phyloP scores from a whole-genome alignment of 371 early-diverging fungal species.

The Apophysomyces variabilis region DNA sequence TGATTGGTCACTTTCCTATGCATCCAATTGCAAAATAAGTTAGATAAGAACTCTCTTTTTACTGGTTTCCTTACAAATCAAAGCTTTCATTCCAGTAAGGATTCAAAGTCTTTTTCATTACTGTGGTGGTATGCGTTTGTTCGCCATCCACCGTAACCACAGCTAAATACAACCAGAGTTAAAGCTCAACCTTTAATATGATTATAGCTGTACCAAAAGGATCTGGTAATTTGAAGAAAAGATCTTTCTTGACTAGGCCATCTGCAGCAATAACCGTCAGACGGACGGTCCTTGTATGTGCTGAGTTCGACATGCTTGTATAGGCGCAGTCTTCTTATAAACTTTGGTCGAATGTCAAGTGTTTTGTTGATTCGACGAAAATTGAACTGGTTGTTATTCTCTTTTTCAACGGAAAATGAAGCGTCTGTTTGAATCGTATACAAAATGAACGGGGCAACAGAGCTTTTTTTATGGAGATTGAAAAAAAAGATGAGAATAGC shows the following conservation, averaged over 20 bases:
- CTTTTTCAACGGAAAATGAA: too few relatives aligned
- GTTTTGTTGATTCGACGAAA: too few relatives aligned
- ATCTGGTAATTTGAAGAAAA: slow-evolving; percentile 67
- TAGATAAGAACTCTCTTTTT: background rate
- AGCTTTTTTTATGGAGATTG: too few relatives aligned
- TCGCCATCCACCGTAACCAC: slow-evolving; percentile 89
- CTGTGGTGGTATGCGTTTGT: slow-evolving; percentile 81
- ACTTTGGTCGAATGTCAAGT: too few relatives aligned
- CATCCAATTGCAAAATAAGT: background rate
- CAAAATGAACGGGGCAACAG: too few relatives aligned
- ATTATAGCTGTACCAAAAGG: slow-evolving; percentile 66
- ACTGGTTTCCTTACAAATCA: slow-evolving; percentile 54
- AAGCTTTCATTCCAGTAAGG: slow-evolving; percentile 86
- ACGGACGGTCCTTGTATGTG: slow-evolving; percentile 44
- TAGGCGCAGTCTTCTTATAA: background rate
- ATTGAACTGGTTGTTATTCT: too few relatives aligned
- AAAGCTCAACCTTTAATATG: slow-evolving; percentile 4
- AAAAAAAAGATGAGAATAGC: too few relatives aligned
- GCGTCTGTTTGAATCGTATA: too few relatives aligned
- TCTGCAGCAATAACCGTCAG: slow-evolving; percentile 88
- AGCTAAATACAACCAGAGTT: slow-evolving; percentile 42
- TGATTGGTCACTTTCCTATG: slow-evolving; percentile 70
- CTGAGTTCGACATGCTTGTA: slow-evolving; percentile 34
- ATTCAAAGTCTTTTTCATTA: slow-evolving; percentile 76
- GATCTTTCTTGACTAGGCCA: slow-evolving; percentile 88